Conservation (phyloP, 371 early-diverging fungal species). For the Phascolomyces articulosus region DNA sequence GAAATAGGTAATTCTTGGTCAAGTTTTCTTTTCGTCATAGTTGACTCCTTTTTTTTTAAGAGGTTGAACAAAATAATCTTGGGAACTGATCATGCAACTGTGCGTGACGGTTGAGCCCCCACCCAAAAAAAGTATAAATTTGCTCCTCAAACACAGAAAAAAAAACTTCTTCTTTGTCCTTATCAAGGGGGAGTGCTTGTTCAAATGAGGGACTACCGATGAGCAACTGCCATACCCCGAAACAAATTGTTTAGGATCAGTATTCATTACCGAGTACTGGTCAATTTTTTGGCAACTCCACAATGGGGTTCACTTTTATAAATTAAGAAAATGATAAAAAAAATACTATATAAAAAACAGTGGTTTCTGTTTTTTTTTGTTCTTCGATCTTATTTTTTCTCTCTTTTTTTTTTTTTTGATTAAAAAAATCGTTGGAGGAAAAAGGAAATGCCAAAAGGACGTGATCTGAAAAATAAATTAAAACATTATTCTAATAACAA, state of each 20-base stretch:
- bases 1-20: no score
- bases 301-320: not conserved
- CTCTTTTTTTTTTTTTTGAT: not conserved
- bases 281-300: constrained; percentile 8
- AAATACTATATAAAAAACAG: not conserved
- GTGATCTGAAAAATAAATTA: constrained; percentile 13
- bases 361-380: not conserved
- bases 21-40: no score
- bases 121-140: no score
- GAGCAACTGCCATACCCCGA: constrained; percentile 16
- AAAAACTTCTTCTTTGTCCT: constrained; percentile 6
- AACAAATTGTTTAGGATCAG: constrained; percentile 4
- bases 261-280: not conserved
- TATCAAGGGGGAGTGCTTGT: constrained; percentile 16
- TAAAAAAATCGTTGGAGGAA: not conserved
- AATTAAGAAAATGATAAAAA: constrained; percentile 13
- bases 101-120: no score
- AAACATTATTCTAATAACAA: not conserved
- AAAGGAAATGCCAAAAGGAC: constrained; percentile 9
- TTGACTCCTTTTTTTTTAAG: no score
- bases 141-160: no score
- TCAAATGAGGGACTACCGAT: constrained; percentile 18
- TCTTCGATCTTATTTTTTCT: not conserved
- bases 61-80: no score
- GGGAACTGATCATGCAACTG: no score